Evolutionary conservation across 1,284 basidiomycete genomes (phyloP).

Genomic region (Sporisorium reilianum): DNA sequence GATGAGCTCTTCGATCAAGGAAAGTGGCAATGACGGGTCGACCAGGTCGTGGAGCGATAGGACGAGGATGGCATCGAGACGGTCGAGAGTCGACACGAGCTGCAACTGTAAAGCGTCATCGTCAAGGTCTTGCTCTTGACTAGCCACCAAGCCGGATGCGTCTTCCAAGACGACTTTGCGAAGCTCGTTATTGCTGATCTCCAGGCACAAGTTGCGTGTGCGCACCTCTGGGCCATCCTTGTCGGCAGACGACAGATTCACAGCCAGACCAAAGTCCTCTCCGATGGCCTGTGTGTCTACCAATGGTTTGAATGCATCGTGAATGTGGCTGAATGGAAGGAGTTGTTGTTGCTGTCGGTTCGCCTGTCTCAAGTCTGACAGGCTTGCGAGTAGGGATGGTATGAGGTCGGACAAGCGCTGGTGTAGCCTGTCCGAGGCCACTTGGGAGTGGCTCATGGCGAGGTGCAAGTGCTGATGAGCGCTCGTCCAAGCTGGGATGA

Average conservation of each 20-base stretch:
- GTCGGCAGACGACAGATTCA: constrained; percentile 7
- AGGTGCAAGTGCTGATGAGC: not conserved
- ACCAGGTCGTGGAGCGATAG: constrained; percentile 44
- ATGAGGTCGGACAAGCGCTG: constrained; percentile 27
- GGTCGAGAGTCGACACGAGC: constrained; percentile 30
- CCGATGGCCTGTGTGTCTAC: constrained; percentile 1
- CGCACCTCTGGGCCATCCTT: constrained; percentile 28
- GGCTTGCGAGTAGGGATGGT: constrained; percentile 21
- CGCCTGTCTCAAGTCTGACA: constrained; percentile 18
- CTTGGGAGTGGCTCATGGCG: constrained; percentile 30
- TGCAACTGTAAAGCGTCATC: not conserved
- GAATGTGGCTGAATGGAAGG: constrained; percentile 19
- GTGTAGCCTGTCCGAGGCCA: constrained; percentile 24
- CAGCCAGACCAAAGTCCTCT: constrained; percentile 21
- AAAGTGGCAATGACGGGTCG: constrained; percentile 52
- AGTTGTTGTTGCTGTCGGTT: constrained; percentile 16
- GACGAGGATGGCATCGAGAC: constrained; percentile 50
- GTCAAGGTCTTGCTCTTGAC: not conserved
- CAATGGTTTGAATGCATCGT: constrained; percentile 22
- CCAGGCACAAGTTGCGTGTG: constrained; percentile 39
- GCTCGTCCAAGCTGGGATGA: not conserved
- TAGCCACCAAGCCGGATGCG: constrained; percentile 11
- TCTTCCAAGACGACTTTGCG: constrained; percentile 42
- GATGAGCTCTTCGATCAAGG: constrained; percentile 57
- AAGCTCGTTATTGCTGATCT: constrained; percentile 51